These are phyloP conservation scores for Achaetomiella virescens DNA, from an alignment of 495 filamentous ascomycete genomes.

Conservation along the genomic window DNA sequence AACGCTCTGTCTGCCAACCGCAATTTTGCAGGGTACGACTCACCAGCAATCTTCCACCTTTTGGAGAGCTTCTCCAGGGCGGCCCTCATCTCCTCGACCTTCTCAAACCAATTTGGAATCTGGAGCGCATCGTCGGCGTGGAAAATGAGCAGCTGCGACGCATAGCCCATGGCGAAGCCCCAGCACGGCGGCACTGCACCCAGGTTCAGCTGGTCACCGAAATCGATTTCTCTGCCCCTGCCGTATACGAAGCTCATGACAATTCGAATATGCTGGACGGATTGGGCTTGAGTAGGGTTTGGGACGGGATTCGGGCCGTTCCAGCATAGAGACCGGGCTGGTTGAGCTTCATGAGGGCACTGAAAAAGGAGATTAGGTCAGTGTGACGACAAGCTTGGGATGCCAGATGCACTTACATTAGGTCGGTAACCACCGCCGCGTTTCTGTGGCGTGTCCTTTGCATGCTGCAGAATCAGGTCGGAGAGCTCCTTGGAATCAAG, in stretches of 20 bases:
- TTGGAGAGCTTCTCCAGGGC: conserved; percentile 6
- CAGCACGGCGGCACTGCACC: conserved; percentile 19
- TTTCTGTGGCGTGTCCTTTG: conserved; percentile 13
- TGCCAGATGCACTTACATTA: conserved; percentile 21
- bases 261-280: conserved; percentile 16
- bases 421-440: conserved; percentile 24
- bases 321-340: conserved; percentile 18
- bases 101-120: conserved; percentile 15
- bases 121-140: conserved; percentile 20
- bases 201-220: background rate
- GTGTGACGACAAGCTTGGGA: background rate
- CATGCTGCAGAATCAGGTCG: conserved; percentile 15
- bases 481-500: conserved; percentile 15
- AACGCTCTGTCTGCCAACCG: background rate
- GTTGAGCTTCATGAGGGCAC: conserved; percentile 27
- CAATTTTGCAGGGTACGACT: background rate
- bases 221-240: conserved; percentile 7
- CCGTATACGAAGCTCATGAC: conserved; percentile 19
- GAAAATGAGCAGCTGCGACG: conserved; percentile 21
- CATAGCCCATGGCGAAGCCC: conserved; percentile 24
- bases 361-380: background rate
- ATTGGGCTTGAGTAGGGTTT: conserved; percentile 2
- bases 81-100: conserved; percentile 17
- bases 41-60: conserved; percentile 29
- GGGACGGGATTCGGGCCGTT: background rate